Evolutionary conservation across 352 stramenopile species (phyloP), one percentile per base, ranked within the genome.

Genomic region (Phytophthora megakarya): DNA sequence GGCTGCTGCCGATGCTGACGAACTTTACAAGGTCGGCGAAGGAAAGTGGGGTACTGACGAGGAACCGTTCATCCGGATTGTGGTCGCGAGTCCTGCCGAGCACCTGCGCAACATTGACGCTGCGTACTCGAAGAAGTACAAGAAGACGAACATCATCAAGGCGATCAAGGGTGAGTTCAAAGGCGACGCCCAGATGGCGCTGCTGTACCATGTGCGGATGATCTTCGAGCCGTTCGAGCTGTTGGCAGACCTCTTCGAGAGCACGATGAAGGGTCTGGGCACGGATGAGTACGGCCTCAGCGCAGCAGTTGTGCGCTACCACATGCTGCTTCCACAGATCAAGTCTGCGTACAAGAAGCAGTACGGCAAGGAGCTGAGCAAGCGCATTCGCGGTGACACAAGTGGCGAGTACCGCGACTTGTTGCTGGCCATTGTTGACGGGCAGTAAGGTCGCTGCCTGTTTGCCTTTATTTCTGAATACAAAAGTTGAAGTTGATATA

Each of bases 1-100:
- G 69, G 81, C 80, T 23, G 69, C 68, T 46, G 49, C 64, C 7
- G 72, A 90, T 28, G 84, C 84, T 0, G 78, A 80, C 25, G 70
- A 30, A 1, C 48, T 92, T 6, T 92, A 90, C 75, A 83, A 86
- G 42, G 83, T 81, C 21, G 81, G 81, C 59, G 73, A 92, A 73
- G 81, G 81, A 43, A 75, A 72, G 35, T 76, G 77, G 26, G 81
- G 84, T 18, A 92, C 81, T n/a, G 76, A 90, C 39, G 76, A 87
- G 54, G 65, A 73, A 9, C 61, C 67, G n/a, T 86, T 90, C 53
- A 83, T 85, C 51, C 74, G 73, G 28, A 68, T 81, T 15, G 10
- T 78, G 13, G 47, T 79, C 16, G 72, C 51, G 23, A 83, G 70
- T 49, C 77, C 76, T 21, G 53, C 64, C 5, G 55, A 86, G 67